A percentile compares a stretch with the other conserved stretches of the same genome.
Evolutionary conservation across 202 grass and related monocot genomes (phyloP).

Genomic region (Eragrostis tef): DNA sequence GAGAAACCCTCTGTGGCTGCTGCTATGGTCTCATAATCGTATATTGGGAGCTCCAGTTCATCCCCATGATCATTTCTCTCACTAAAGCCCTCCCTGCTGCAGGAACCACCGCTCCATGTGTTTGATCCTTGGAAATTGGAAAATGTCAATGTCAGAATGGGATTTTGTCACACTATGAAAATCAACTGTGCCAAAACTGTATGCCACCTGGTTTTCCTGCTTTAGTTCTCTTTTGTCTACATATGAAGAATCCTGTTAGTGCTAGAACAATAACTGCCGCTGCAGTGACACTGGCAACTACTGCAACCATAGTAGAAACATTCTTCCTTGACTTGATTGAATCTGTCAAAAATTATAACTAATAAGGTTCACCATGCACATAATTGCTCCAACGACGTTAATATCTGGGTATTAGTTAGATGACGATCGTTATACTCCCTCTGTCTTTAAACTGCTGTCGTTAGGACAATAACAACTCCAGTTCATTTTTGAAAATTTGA

Average conservation of each 20-base stretch:
- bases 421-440: not conserved
- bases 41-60: constrained; percentile 63
- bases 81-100: constrained; percentile 18
- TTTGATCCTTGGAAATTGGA: constrained; percentile 20
- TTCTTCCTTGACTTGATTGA: constrained; percentile 46
- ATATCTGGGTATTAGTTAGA: not conserved
- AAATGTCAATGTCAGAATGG: not conserved
- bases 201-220: constrained; percentile 47
- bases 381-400: not conserved
- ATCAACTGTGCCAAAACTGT: not conserved
- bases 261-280: constrained; percentile 37
- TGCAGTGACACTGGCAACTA: constrained; percentile 42
- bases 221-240: constrained; percentile 52
- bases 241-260: constrained; percentile 38
- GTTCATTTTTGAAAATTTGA: no score
- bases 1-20: constrained; percentile 62
- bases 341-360: constrained; percentile 36
- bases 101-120: constrained; percentile 37
- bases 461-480: no score
- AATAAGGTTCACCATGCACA: constrained; percentile 12
- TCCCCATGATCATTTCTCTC: constrained; percentile 49
- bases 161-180: not conserved
- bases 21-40: constrained; percentile 60
- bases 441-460: no score
- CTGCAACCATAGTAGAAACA: constrained; percentile 7